Base-by-base conservation (phyloP, 2,329 filamentous ascomycete genomes). In the Orbilia brochopaga region DNA sequence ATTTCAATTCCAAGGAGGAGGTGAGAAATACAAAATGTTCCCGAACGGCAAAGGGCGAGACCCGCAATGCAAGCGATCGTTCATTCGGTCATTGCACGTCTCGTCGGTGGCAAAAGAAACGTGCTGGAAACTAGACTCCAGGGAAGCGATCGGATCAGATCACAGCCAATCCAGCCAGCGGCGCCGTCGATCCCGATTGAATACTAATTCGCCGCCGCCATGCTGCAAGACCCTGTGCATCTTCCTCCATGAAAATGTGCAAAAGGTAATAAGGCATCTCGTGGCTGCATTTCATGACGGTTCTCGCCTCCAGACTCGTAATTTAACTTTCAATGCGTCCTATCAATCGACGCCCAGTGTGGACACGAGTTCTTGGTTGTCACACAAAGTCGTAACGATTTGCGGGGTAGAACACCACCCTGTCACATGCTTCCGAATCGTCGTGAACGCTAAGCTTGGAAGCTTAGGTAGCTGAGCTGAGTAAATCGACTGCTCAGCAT, bases 41-140 rank as follows among this genome's bases (percentile, higher is more conserved):
- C 37, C 37, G 37, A 42, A 42, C 13, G 37, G 37, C 37, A 42
- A n/a, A 42, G n/a, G n/a, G 37, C 37, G 37, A 42, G 11, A 42
- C 13, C 37, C 37, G 11, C n/a, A 5, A 42, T 42, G 13, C 13
- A 15, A 17, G n/a, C n/a, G 13, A 17, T 5, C 37, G 37, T 6
- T 15, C 37, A 42, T 17, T 15, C 37, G 27, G 4, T 32, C 27
- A 32, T 42, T 17, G 37, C 37, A 4, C 13, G 37, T n/a, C n/a
- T n/a, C n/a, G n/a, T 42, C n/a, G 37, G 37, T 42, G 37, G 37
- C 37, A 42, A 42, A 42, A 13, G n/a, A 42, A 42, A 42, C 37
- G 37, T 42, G 37, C 37, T 17, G n/a, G n/a, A 2, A 32, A 8
- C 27, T 8, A 32, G 37, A 2, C 15, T 2, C n/a, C 37, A 42